Percentiles rank a stretch among this genome's conserved stretches.
phyloP scores from a whole-genome alignment of 192 early-diverging fungal species.

The Linderina pennispora region DNA sequence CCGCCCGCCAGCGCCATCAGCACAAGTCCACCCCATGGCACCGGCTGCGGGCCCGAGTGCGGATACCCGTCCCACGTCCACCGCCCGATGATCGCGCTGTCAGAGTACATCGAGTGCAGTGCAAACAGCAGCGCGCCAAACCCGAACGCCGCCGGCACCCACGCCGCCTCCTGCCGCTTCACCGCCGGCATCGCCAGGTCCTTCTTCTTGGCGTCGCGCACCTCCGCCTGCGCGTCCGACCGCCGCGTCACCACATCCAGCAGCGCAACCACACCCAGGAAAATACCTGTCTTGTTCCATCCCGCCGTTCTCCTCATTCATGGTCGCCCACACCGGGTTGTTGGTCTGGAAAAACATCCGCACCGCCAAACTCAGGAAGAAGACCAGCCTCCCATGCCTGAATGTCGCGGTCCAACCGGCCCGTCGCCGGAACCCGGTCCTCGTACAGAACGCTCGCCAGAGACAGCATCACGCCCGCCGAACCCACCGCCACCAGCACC shows the following conservation, averaged over 20 bases:
- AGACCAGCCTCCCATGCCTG: constrained; percentile 64
- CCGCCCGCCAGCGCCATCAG: constrained; percentile 55
- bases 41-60: constrained; percentile 62
- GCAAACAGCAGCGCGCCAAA: constrained; percentile 63
- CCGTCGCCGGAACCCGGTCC: constrained; percentile 41
- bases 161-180: constrained; percentile 20
- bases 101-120: constrained; percentile 70
- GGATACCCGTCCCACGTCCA: constrained; percentile 75
- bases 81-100: constrained; percentile 66
- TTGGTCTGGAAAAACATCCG: constrained; percentile 72
- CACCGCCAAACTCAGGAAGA: constrained; percentile 57
- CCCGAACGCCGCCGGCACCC: constrained; percentile 51
- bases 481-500: constrained; percentile 51
- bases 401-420: constrained; percentile 56
- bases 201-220: constrained; percentile 28
- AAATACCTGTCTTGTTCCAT: constrained; percentile 58
- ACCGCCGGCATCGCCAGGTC: constrained; percentile 7
- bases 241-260: constrained; percentile 51
- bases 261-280: constrained; percentile 56
- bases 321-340: constrained; percentile 81
- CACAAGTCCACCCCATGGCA: constrained; percentile 64
- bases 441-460: constrained; percentile 57
- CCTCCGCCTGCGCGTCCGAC: constrained; percentile 8
- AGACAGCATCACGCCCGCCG: constrained; percentile 50
- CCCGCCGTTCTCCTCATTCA: constrained; percentile 70